A percentile compares a stretch with the other conserved stretches of the same genome.
Conservation (phyloP, 805 yeast species). For the Saturnispora kantuleensis region DNA sequence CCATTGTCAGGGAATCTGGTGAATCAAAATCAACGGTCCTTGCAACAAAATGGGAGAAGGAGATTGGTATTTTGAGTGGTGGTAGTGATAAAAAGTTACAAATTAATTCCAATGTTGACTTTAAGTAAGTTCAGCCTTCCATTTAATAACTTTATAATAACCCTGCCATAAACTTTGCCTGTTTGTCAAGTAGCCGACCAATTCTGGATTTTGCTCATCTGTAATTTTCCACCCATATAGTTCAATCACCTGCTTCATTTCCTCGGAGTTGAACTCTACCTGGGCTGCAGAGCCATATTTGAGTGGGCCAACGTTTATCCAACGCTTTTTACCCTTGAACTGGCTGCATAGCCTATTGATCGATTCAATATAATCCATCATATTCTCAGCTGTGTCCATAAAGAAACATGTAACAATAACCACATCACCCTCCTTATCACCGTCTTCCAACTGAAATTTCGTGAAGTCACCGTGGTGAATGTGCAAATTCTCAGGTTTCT, state of each 20-base stretch:
- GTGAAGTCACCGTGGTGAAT: slow-evolving; percentile 58
- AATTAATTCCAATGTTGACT: slow-evolving; percentile 41
- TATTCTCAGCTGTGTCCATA: slow-evolving; percentile 85
- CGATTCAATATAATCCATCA: slow-evolving; percentile 63
- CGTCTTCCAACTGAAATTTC: slow-evolving; percentile 31
- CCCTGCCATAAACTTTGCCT: slow-evolving; percentile 66
- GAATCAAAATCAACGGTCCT: slow-evolving; percentile 59
- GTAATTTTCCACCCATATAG: slow-evolving; percentile 55
- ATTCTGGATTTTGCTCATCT: slow-evolving; percentile 26
- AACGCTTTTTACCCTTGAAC: slow-evolving; percentile 34
- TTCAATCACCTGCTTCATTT: slow-evolving; percentile 42
- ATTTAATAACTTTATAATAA: slow-evolving; percentile 55
- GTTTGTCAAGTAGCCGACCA: slow-evolving; percentile 62
- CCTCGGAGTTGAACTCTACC: slow-evolving; percentile 67
- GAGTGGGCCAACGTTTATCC: slow-evolving; percentile 91
- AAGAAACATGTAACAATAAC: slow-evolving; percentile 65
- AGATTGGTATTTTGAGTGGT: slow-evolving; percentile 80
- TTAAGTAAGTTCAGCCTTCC: slow-evolving; percentile 31
- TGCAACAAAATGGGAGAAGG: slow-evolving; percentile 74
- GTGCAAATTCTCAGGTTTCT: slow-evolving; percentile 38
- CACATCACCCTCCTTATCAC: slow-evolving; percentile 30
- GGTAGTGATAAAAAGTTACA: slow-evolving; percentile 93
- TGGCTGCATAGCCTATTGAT: slow-evolving; percentile 36
- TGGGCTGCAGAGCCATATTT: slow-evolving; percentile 82
- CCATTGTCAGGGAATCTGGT: slow-evolving; percentile 63